phyloP scores from a whole-genome alignment of 1,284 basidiomycete genomes.

The Cutaneotrichosporon dermatis region DNA sequence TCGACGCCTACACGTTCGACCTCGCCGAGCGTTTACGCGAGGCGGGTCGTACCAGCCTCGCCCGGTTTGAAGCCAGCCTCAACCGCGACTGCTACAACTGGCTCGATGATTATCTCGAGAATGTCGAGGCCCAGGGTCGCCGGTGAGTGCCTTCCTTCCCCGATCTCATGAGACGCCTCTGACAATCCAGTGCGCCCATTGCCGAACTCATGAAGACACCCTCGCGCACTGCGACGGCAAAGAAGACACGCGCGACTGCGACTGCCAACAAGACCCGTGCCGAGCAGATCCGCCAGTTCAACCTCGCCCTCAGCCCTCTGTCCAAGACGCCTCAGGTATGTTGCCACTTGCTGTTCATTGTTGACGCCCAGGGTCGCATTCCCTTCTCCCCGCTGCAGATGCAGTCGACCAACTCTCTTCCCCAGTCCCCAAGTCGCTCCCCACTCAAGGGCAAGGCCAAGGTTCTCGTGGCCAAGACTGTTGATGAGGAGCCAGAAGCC shows the following conservation, averaged over 20 bases:
- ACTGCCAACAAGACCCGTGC: constrained; percentile 25
- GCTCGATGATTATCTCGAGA: constrained; percentile 45
- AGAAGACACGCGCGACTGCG: constrained; percentile 43
- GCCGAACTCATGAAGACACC: constrained; percentile 48
- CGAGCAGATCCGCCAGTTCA: constrained; percentile 23
- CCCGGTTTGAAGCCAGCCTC: constrained; percentile 38
- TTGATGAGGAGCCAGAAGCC: constrained; percentile 9
- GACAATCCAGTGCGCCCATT: constrained; percentile 33
- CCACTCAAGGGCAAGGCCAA: constrained; percentile 11
- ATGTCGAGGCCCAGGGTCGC: constrained; percentile 26
- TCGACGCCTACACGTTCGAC: constrained; percentile 35
- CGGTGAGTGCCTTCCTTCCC: constrained; percentile 14
- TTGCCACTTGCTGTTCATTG: neutral
- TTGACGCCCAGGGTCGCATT: constrained; percentile 18
- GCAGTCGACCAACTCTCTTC: constrained; percentile 28
- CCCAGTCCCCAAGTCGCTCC: constrained; percentile 10
- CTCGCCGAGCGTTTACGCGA: constrained; percentile 30
- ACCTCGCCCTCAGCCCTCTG: constrained; percentile 35
- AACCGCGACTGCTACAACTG: constrained; percentile 43
- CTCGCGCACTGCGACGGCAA: constrained; percentile 42
- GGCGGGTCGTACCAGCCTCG: constrained; percentile 31
- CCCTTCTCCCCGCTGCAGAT: constrained; percentile 37
- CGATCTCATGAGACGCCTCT: neutral
- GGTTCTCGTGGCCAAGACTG: neutral
- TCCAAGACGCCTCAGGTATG: constrained; percentile 24